A percentile compares a stretch with the other conserved stretches of the same genome.
These are phyloP conservation scores for Serendipita sp. DNA, from an alignment of 768 basidiomycete species.

Conservation along the genomic window DNA sequence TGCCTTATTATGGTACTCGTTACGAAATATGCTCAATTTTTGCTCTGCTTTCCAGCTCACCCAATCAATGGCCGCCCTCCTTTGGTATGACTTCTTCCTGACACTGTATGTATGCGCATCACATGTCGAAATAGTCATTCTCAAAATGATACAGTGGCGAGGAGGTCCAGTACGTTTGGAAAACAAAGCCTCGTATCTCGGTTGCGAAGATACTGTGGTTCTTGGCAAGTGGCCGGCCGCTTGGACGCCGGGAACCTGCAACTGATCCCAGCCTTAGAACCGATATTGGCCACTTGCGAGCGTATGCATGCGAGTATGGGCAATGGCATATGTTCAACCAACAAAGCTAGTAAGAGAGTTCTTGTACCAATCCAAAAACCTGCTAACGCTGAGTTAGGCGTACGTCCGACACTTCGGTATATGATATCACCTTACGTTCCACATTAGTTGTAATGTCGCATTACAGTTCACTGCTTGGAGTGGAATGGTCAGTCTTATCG, in stretches of 20 bases:
- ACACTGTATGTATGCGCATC: neutral
- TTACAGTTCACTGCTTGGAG: conserved; percentile 4
- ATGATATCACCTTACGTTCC: neutral
- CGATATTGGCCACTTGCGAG: neutral
- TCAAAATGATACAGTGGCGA: neutral
- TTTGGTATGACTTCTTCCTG: neutral
- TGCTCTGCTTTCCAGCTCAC: neutral
- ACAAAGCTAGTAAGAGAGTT: neutral
- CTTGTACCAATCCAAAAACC: neutral
- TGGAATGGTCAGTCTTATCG: neutral
- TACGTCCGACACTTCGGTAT: neutral
- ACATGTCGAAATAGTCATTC: neutral
- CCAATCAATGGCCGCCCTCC: conserved; percentile 1
- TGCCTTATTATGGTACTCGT: neutral
- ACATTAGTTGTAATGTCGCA: neutral
- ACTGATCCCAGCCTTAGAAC: neutral
- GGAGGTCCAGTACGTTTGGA: neutral
- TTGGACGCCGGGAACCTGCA: neutral
- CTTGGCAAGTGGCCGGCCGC: neutral
- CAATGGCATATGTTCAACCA: conserved; percentile 2
- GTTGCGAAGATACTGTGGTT: neutral
- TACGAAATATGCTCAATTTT: neutral
- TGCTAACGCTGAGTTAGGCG: neutral
- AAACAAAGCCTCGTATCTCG: neutral
- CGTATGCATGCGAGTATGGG: neutral